Evolutionary conservation across 495 filamentous ascomycete species (phyloP).

Genomic region (Glonium stellatum): DNA sequence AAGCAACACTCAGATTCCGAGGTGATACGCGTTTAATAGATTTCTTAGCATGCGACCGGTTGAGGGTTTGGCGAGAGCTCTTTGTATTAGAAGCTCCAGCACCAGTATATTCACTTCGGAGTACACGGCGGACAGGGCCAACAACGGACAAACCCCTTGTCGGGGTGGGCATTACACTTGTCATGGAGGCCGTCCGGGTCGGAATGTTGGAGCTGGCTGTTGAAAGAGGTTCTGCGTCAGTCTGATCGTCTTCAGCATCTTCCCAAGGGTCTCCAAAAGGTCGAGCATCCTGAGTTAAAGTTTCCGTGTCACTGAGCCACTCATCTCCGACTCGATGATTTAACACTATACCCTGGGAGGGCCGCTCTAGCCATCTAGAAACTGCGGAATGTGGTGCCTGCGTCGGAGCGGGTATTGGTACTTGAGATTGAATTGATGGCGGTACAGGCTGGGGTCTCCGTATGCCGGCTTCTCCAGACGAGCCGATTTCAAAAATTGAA

Average conservation of each 20-base stretch:
- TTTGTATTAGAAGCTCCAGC: not conserved
- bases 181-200: constrained; percentile 11
- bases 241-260: constrained; percentile 14
- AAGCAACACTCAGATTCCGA: not conserved
- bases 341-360: not conserved
- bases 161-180: constrained; percentile 26
- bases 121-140: constrained; percentile 15
- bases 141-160: constrained; percentile 25
- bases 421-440: too few relatives aligned
- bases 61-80: not conserved
- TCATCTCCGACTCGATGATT: constrained; percentile 18
- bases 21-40: constrained; percentile 18
- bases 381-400: not conserved
- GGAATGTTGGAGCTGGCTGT: constrained; percentile 8
- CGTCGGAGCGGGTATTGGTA: not conserved
- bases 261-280: constrained; percentile 7
- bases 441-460: not conserved
- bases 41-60: constrained; percentile 21
- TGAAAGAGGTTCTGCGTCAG: constrained; percentile 20
- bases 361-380: constrained; percentile 7
- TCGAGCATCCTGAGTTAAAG: constrained; percentile 11
- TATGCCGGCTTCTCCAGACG: constrained; percentile 15
- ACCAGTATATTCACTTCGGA: not conserved
- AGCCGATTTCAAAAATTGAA: constrained; percentile 18
- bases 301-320: constrained; percentile 24